Base-by-base conservation (phyloP, 768 basidiomycete genomes). In the Tricholoma hemisulphureum region DNA sequence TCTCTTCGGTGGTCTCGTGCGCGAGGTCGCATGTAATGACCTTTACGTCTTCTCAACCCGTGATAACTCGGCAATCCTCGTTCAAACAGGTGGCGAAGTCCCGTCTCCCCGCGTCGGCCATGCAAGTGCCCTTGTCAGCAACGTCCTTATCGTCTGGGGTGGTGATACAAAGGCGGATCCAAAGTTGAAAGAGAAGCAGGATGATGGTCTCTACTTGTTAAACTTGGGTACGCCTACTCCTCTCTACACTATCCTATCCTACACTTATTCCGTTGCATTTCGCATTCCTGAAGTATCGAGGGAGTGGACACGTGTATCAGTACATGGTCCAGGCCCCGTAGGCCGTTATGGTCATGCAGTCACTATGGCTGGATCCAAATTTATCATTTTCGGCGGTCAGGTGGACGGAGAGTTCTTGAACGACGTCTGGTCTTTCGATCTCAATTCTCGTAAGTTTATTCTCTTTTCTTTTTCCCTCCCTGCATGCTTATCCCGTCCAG, bases 341-440 rank as follows among this genome's bases (percentile, higher is more conserved):
- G 97, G 97, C 10, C 83, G 97, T 53, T 98, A 99, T 67, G 97
- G 97, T 0, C 97, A 99, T 72, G 90, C 95, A 1, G 95, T 95
- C 11, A 86, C 92, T 9, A 95, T 99, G 90, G 82, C 74, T 28
- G 92, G 89, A 39, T 91, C 90, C 61, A 90, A 85, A 71, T 97
- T 99, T 76, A 92, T 91, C 70, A 83, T 98, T 28, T 98, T 97
- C 66, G 97, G 96, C 57, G 97, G 97, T 18, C 97, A 98, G 72
- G 93, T 94, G 8, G 93, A 96, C 61, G 93, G 94, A 28, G 84
- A 90, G 65, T 98, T 98, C 71, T 78, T 97, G 71, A 93, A 95
- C 66, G 97, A 99, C 71, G 72, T 99, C 23, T 97, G 95, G 93
- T 83, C 86, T 11, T 99, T 98, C 69, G 95, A 99, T 75, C 82